Evolutionary conservation across 306 rosid genomes (phyloP).

Genomic region (Potentilla sterilis): DNA sequence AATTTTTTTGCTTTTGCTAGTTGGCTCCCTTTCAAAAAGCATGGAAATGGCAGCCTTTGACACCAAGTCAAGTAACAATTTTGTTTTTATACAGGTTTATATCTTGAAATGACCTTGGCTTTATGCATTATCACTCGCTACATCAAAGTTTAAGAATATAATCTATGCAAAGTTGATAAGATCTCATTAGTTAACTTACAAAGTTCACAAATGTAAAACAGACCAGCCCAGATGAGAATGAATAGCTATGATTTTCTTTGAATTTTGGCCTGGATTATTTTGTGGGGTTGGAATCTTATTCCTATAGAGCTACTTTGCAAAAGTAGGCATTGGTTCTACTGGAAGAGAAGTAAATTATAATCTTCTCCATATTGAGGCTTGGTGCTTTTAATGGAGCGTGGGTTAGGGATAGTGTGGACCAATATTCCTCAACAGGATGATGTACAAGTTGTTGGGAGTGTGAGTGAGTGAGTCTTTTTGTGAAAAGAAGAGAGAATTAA

Average conservation of each 20-base stretch:
- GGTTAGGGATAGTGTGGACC: slow-evolving; percentile 40
- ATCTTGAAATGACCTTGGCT: slow-evolving; percentile 6
- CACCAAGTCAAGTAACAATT: slow-evolving; percentile 32
- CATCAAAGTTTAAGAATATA: slow-evolving; percentile 3
- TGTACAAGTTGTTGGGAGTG: slow-evolving; percentile 52
- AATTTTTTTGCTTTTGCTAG: slow-evolving; percentile 16
- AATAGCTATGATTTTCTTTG: neutral
- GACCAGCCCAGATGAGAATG: neutral
- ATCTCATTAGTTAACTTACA: neutral
- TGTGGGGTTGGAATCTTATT: slow-evolving; percentile 35
- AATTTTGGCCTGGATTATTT: slow-evolving; percentile 3
- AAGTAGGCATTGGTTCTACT: slow-evolving; percentile 30
- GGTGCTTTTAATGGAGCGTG: slow-evolving; percentile 19
- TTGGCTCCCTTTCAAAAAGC: slow-evolving; percentile 45
- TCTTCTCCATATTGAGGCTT: slow-evolving; percentile 23
- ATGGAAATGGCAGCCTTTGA: slow-evolving; percentile 65
- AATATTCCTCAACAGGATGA: slow-evolving; percentile 37
- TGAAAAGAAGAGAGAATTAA: slow-evolving; percentile 71
- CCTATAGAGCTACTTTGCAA: slow-evolving; percentile 35
- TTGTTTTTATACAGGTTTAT: slow-evolving; percentile 14
- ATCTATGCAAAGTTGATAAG: neutral
- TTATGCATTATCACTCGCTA: neutral
- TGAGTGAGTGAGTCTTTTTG: slow-evolving; percentile 47
- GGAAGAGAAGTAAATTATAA: slow-evolving; percentile 7
- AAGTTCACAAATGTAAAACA: neutral